Conservation (phyloP, 176 grass and related monocot genomes). For the Oropetium thomaeum region DNA sequence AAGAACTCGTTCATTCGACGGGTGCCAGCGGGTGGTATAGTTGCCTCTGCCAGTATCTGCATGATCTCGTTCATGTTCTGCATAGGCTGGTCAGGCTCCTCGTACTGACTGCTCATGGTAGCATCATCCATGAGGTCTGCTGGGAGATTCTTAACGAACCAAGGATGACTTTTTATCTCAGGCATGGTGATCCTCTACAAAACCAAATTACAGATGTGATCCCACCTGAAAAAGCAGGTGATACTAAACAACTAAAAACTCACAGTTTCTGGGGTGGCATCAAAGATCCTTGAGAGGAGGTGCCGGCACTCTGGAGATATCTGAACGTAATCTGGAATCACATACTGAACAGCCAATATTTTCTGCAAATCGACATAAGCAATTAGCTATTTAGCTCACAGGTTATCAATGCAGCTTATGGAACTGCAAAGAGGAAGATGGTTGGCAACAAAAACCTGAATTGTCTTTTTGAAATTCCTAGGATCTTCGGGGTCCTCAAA, state of each 20-base stretch:
- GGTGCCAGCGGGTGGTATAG: constrained; percentile 37
- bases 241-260: not conserved
- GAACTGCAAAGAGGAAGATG: not conserved
- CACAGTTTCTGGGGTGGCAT: constrained; percentile 49
- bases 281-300: constrained; percentile 16
- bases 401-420: not conserved
- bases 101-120: constrained; percentile 44
- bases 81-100: constrained; percentile 76
- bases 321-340: not conserved
- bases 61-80: constrained; percentile 70
- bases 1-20: constrained; percentile 43
- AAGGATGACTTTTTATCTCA: constrained; percentile 66
- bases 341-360: not conserved
- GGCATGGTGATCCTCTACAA: constrained; percentile 80
- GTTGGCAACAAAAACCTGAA: constrained; percentile 47
- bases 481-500: constrained; percentile 68
- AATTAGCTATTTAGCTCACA: not conserved
- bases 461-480: constrained; percentile 62
- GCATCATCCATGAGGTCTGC: constrained; percentile 63
- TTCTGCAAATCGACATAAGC: not conserved
- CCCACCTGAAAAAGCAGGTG: not conserved
- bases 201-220: not conserved
- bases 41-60: constrained; percentile 77
- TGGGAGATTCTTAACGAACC: constrained; percentile 73
- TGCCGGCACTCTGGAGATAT: not conserved